phyloP scores from a whole-genome alignment of 1,284 basidiomycete genomes.

The Trametes hirsuta region DNA sequence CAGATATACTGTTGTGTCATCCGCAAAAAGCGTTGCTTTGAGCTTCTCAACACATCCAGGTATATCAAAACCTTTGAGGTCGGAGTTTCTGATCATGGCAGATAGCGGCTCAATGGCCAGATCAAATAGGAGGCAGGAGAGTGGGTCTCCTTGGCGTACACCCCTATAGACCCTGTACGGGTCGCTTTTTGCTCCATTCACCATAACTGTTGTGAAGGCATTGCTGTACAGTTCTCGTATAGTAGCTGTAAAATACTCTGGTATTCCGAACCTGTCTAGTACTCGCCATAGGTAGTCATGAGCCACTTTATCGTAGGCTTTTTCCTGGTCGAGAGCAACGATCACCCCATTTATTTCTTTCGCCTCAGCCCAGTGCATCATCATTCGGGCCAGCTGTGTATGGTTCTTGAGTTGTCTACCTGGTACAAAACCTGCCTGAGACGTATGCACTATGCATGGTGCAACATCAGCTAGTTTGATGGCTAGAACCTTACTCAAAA shows the following conservation, averaged over 20 bases:
- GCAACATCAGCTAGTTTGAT: slow-evolving; percentile 20
- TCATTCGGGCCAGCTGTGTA: slow-evolving; percentile 22
- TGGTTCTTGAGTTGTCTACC: slow-evolving; percentile 30
- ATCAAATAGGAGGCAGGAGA: slow-evolving; percentile 44
- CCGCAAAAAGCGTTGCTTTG: slow-evolving; percentile 36
- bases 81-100: slow-evolving; percentile 31
- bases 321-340: slow-evolving; percentile 37
- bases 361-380: slow-evolving; percentile 31
- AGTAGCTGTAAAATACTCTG: slow-evolving; percentile 21
- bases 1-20: slow-evolving; percentile 36
- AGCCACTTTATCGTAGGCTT: slow-evolving; percentile 36
- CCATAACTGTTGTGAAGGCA: slow-evolving; percentile 29
- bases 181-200: slow-evolving; percentile 32
- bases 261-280: slow-evolving; percentile 24
- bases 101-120: slow-evolving; percentile 42
- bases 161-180: slow-evolving; percentile 29
- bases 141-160: slow-evolving; percentile 38
- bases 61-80: slow-evolving; percentile 35
- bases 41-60: slow-evolving; percentile 22
- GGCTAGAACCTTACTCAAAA: slow-evolving; percentile 29
- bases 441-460: slow-evolving; percentile 23
- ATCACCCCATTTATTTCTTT: slow-evolving; percentile 30
- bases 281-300: slow-evolving; percentile 36
- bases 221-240: slow-evolving; percentile 29
- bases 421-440: slow-evolving; percentile 37